Base-by-base conservation (phyloP, 306 rosid genomes). In the Acacia confusa region DNA sequence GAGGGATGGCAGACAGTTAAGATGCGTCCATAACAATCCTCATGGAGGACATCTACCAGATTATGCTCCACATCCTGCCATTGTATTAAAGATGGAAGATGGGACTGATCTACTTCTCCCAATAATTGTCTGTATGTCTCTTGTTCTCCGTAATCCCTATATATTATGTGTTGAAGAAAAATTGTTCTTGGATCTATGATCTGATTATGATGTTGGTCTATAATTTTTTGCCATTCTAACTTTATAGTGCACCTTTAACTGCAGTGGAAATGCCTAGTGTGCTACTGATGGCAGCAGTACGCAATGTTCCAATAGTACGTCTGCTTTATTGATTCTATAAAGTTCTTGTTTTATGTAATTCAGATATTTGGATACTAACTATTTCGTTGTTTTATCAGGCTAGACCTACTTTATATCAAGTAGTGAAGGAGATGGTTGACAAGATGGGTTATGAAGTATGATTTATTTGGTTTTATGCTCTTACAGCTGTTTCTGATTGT, bases 231-330 rank as follows among this genome's bases (percentile, higher is more conserved):
- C 45, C 12, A 34, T 76, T 81, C 72, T 77, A 84, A 82, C 66
- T 61, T 65, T 84, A 34, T 80, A 84, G 24, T 57, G 79, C 85
- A 77, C 72, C 78, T 86, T 81, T 80, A 63, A 76, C 87, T 85
- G 84, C 92, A 95, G 99, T 89, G 96, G 99, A 95, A 84, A 92
- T 95, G 99, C 99, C 99, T 0, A 93, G 98, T 48, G 92, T 89
- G 76, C 84, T 95, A 77, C 92, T 95, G 43, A 84, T 93, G 98
- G 99, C 98, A 44, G 98, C 99, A 34, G 67, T 95, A 79, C 96
- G 97, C 87, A 91, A 95, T 82, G 98, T 92, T 88, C 97, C 86
- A 66, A 95, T 95, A 70, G 99, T 95, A 92, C 52, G 94, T 78
- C 11, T 57, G 79, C 48, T 69, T 70, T 78, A 48, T 60, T 67